Percentiles rank a stretch among this genome's conserved stretches.
These are phyloP conservation scores for Selaginella tamariscina DNA, from an alignment of 75 land plant genomes.

Conservation along the genomic window DNA sequence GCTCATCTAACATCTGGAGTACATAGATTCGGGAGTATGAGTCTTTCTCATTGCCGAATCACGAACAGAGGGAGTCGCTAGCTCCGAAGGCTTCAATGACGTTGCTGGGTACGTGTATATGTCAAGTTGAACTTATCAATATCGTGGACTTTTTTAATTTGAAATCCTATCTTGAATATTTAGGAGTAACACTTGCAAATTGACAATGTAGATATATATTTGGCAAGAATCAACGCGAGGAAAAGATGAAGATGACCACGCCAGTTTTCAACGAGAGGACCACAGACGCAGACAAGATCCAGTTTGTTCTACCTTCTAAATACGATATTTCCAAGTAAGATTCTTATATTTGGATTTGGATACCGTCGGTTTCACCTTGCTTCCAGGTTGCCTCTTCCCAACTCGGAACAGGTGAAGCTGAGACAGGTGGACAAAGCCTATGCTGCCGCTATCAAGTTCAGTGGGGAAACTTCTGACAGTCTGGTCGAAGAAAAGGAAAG, in stretches of 20 bases:
- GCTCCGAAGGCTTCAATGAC: conserved; percentile 71
- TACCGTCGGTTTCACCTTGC: no score
- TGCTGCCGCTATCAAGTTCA: conserved; percentile 68
- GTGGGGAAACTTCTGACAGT: conserved; percentile 69
- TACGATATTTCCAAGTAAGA: conserved; percentile 37
- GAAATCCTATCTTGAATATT: no score
- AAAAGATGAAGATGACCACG: conserved; percentile 89
- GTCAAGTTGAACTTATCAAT: background rate
- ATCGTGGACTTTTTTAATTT: no score
- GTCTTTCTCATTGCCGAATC: conserved; percentile 75
- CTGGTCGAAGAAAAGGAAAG: conserved; percentile 44
- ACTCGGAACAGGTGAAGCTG: conserved; percentile 35
- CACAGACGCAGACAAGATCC: conserved; percentile 44
- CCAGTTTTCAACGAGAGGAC: conserved; percentile 77
- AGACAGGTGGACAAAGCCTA: conserved; percentile 48
- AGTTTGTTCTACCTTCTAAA: conserved; percentile 69
- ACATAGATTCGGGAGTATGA: conserved; percentile 67
- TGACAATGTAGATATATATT: conserved; percentile 56
- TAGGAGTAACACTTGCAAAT: no score
- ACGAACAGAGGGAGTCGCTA: conserved; percentile 57
- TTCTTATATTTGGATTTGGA: background rate
- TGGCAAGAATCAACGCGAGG: conserved; percentile 63
- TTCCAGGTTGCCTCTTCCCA: conserved; percentile 64
- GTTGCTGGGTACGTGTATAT: conserved; percentile 58
- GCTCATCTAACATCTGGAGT: background rate